phyloP scores from a whole-genome alignment of 169 alveolate genomes.

The Eimeria falciformis region DNA sequence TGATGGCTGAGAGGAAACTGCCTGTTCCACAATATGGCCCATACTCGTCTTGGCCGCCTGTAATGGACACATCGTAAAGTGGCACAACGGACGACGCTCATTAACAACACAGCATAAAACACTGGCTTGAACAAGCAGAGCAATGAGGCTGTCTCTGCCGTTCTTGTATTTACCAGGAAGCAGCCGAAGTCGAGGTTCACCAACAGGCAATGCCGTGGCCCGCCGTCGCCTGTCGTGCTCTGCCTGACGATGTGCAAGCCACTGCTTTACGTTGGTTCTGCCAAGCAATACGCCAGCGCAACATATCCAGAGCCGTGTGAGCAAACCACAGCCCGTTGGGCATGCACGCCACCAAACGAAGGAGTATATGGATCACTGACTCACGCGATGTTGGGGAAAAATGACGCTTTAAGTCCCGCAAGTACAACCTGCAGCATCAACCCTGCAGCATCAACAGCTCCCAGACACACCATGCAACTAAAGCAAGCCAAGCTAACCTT shows the following conservation, averaged over 20 bases:
- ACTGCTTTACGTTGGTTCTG: slow-evolving; percentile 52
- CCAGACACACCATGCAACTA: too few relatives aligned
- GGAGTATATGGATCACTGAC: not conserved
- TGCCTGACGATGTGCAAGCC: slow-evolving; percentile 43
- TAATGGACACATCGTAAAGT: not conserved
- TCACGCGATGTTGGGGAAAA: slow-evolving; percentile 66
- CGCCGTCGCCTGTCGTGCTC: slow-evolving; percentile 30
- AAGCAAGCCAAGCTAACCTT: not conserved
- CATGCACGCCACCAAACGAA: not conserved
- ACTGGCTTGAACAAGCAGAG: not conserved
- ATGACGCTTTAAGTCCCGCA: slow-evolving; percentile 31
- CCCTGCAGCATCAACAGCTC: slow-evolving; percentile 34
- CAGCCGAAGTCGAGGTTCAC: slow-evolving; percentile 63
- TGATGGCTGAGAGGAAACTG: not conserved
- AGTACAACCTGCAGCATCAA: slow-evolving; percentile 59
- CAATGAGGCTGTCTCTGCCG: not conserved
- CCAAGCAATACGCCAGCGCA: not conserved
- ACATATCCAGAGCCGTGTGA: not conserved
- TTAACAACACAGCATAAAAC: not conserved
- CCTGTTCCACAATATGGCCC: slow-evolving; percentile 40
- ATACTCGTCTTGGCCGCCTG: slow-evolving; percentile 68
- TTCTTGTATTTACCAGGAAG: slow-evolving; percentile 27
- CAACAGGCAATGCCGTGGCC: slow-evolving; percentile 12
- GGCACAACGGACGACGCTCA: not conserved
- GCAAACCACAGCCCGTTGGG: not conserved